These are phyloP conservation scores for Trametes cinnabarina DNA, from an alignment of 768 basidiomycete genomes.

Conservation along the genomic window DNA sequence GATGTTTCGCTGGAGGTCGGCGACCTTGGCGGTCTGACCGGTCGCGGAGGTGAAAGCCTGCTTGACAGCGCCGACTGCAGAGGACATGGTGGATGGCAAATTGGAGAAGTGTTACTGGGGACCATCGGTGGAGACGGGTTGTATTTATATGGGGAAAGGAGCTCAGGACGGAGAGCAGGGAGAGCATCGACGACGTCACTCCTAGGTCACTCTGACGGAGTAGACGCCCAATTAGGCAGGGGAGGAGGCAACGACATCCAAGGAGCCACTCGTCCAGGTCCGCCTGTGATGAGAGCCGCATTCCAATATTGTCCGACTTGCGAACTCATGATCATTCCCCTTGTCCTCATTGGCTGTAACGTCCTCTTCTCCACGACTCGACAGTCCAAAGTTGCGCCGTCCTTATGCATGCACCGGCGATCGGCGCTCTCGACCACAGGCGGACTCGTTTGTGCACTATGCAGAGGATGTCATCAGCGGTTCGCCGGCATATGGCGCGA, in stretches of 20 bases:
- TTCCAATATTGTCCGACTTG: no score
- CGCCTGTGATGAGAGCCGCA: neutral
- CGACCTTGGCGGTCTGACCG: conserved; percentile 23
- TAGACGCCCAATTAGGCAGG: conserved; percentile 1
- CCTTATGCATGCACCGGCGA: no score
- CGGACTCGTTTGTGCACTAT: no score
- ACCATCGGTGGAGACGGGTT: neutral
- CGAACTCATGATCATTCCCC: neutral
- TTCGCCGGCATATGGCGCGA: no score
- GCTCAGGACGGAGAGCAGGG: neutral
- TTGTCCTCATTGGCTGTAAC: neutral
- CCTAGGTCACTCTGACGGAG: conserved; percentile 16
- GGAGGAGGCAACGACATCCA: neutral
- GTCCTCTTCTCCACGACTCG: neutral
- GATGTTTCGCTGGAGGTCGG: conserved; percentile 31
- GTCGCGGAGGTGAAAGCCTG: conserved; percentile 25
- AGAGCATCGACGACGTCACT: conserved; percentile 18
- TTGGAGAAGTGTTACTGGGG: neutral
- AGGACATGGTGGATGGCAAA: conserved; percentile 15
- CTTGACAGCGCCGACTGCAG: conserved; percentile 23
- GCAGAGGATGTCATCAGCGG: no score
- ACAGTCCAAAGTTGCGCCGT: neutral
- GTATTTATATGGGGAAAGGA: conserved; percentile 9
- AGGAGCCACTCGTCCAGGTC: conserved; percentile 5
- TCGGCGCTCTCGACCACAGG: no score